Percentiles rank a stretch among this genome's conserved stretches.
Evolutionary conservation across 306 rosid species (phyloP).

Genomic region (Mucuna pruriens): DNA sequence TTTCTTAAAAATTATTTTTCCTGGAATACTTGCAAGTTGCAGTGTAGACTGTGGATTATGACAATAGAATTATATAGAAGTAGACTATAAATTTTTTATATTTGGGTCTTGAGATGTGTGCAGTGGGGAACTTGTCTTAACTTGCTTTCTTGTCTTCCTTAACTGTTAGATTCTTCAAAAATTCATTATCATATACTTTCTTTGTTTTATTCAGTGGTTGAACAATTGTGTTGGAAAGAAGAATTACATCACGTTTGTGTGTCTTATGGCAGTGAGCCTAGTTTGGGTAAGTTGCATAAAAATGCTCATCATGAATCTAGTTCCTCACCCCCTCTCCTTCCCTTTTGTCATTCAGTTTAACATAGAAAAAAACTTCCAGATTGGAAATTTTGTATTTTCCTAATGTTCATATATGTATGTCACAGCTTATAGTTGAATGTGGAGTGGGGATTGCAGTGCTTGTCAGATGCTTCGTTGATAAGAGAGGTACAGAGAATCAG

Average conservation of each 20-base stretch:
- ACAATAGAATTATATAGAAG: constrained; percentile 15
- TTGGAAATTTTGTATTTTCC: constrained; percentile 24
- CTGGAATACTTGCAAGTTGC: constrained; percentile 17
- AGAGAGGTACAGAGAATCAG: constrained; percentile 63
- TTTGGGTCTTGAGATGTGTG: constrained; percentile 25
- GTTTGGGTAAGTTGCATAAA: constrained; percentile 63
- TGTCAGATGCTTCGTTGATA: constrained; percentile 80
- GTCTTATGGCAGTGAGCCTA: constrained; percentile 86
- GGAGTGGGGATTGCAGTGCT: constrained; percentile 85
- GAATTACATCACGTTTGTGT: constrained; percentile 75
- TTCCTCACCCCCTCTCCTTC: not conserved
- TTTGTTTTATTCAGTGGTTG: constrained; percentile 73
- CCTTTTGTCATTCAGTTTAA: not conserved
- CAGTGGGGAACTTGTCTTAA: constrained; percentile 6
- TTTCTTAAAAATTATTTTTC: not conserved
- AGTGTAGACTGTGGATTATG: constrained; percentile 3
- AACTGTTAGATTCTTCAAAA: constrained; percentile 30
- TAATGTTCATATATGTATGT: constrained; percentile 32
- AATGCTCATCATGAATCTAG: constrained; percentile 33
- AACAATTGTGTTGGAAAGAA: constrained; percentile 87
- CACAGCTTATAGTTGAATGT: constrained; percentile 71
- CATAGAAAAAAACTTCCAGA: not conserved
- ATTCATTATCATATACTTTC: constrained; percentile 14
- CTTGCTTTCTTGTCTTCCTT: constrained; percentile 29
- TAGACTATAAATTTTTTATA: constrained; percentile 7